Evolutionary conservation across 768 basidiomycete species (phyloP), one percentile per base, ranked within the genome.

Genomic region (Crucibulum laeve): DNA sequence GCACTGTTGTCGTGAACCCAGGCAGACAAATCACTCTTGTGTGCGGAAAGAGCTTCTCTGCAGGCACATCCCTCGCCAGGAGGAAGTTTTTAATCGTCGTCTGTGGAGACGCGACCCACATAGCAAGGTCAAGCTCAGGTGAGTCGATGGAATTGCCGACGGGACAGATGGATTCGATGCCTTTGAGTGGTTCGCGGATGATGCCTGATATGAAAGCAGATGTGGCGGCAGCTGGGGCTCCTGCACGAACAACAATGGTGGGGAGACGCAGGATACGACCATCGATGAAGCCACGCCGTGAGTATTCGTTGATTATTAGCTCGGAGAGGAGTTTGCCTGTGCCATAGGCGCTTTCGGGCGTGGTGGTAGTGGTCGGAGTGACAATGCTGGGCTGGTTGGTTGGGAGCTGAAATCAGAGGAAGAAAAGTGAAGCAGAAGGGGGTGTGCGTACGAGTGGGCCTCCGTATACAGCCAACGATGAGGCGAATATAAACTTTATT

Each of bases 161-260:
- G 15, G 79, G 79, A 55, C 79, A 81, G 36, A 70, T 60, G 17
- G 72, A 60, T 46, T 66, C 56, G 18, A 68, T 46, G 32, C 77
- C 77, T 43, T 76, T 70, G 3, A 83, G 61, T 0, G 80, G 78
- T 55, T 82, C 80, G 6, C 79, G 70, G 46, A 80, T 74, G 53
- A 82, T 68, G 70, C 78, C 76, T 11, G 76, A 79, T 44, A 81
- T 68, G 60, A 80, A 80, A 1, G 76, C 64, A 10, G 75, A 78
- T 2, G 77, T 73, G 1, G 80, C 79, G 3, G 69, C 69, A 3
- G 76, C 64, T 4, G 80, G 79, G 3, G 64, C 64, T 42, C 79
- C 79, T 4, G 79, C 68, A 28, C 79, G 69, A 36, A 81, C 74
- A 40, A 73, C 71, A 47, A 82, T 73, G 3, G 80, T 81, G 4